Evolutionary conservation across 495 filamentous ascomycete species (phyloP).

Genomic region (Penicillium maclennaniae): DNA sequence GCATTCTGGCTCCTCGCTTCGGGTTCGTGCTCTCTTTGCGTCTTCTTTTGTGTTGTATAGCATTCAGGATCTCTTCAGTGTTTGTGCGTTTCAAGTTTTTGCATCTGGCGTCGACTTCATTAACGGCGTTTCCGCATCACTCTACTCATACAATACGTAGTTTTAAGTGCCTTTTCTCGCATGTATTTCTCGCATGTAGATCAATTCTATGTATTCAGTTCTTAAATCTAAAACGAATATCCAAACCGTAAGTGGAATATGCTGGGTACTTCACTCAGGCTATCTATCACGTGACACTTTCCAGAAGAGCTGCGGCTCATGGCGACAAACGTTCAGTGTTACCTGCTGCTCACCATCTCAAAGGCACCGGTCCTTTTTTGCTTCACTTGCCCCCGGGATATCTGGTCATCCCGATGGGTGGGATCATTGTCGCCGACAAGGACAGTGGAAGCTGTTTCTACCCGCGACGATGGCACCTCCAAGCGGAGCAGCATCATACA

Average conservation of each 20-base stretch:
- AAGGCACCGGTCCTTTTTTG: conserved; percentile 27
- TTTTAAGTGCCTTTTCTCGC: no score
- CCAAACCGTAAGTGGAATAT: no score
- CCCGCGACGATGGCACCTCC: conserved; percentile 52
- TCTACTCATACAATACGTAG: conserved; percentile 19
- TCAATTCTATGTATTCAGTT: no score
- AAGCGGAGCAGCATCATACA: conserved; percentile 74
- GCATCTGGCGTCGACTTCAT: conserved; percentile 12
- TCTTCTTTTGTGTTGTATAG: conserved; percentile 27
- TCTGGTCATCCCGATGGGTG: conserved; percentile 43
- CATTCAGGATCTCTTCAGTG: conserved; percentile 28
- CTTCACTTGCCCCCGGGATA: conserved; percentile 20
- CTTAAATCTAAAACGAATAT: no score
- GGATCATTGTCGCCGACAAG: conserved; percentile 32
- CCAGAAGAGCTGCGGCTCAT: conserved; percentile 19
- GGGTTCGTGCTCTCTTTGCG: conserved; percentile 32
- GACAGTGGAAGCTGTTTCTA: conserved; percentile 45
- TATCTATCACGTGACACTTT: conserved; percentile 14
- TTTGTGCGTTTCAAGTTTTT: conserved; percentile 9
- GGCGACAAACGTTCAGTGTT: conserved; percentile 9
- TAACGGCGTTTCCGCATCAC: conserved; percentile 9
- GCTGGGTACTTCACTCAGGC: not conserved
- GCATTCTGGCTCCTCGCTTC: conserved; percentile 30
- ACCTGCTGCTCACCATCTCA: conserved; percentile 8
- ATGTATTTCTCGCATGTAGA: not conserved